Percentiles rank a stretch among this genome's conserved stretches.
Conservation (phyloP, 108 stramenopile species). For the Schizochytrium sp. region DNA sequence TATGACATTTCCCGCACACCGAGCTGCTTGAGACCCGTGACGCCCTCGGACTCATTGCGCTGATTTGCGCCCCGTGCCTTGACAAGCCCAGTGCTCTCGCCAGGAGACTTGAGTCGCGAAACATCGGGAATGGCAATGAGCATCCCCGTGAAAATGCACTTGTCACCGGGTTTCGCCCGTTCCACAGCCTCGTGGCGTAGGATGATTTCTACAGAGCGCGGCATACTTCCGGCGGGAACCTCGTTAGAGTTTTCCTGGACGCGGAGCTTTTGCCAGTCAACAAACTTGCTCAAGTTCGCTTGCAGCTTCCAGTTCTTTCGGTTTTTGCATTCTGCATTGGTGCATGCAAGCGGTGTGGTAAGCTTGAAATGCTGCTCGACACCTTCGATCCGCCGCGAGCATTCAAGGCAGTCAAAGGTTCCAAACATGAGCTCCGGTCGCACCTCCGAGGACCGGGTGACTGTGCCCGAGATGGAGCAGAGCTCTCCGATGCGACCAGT, state of each 20-base stretch:
- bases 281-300: slow-evolving; percentile 58
- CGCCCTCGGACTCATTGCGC: slow-evolving; percentile 47
- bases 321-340: slow-evolving; percentile 79
- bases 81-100: neutral
- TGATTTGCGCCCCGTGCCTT: neutral
- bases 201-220: slow-evolving; percentile 82
- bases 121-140: slow-evolving; percentile 89
- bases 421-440: slow-evolving; percentile 91
- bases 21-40: slow-evolving; percentile 72
- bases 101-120: slow-evolving; percentile 49
- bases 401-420: slow-evolving; percentile 83
- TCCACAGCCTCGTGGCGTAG: slow-evolving; percentile 93
- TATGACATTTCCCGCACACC: slow-evolving; percentile 95
- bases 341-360: slow-evolving; percentile 87
- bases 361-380: slow-evolving; percentile 90
- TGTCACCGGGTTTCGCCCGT: slow-evolving; percentile 91
- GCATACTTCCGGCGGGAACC: slow-evolving; percentile 95
- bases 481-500: slow-evolving; percentile 70
- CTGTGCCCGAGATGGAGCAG: slow-evolving; percentile 68
- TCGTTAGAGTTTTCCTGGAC: slow-evolving; percentile 96
- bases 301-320: slow-evolving; percentile 67
- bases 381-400: slow-evolving; percentile 60
- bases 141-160: slow-evolving; percentile 73
- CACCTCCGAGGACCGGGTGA: slow-evolving; percentile 91
- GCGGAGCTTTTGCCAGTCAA: slow-evolving; percentile 93